phyloP scores from a whole-genome alignment of 176 grass and related monocot species.

The Oropetium thomaeum region DNA sequence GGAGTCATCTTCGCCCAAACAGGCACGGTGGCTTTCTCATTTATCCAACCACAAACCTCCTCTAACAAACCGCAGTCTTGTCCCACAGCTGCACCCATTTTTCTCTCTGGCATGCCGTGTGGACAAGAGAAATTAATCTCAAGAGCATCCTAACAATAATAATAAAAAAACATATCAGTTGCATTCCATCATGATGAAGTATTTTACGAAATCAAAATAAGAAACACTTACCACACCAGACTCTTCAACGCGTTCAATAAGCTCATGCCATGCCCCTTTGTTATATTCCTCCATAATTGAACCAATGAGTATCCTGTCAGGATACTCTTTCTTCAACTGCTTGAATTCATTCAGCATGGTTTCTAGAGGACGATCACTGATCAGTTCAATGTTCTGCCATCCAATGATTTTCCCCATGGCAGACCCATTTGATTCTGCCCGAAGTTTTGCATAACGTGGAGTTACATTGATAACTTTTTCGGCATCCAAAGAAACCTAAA shows the following conservation, averaged over 20 bases:
- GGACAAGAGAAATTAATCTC: slow-evolving; percentile 99
- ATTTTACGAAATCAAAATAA: slow-evolving; percentile 10
- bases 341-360: slow-evolving; percentile 94
- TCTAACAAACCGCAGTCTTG: slow-evolving; percentile 88
- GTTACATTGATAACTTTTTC: slow-evolving; percentile 96
- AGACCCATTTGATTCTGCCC: slow-evolving; percentile 77
- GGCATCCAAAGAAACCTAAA: slow-evolving; percentile 89
- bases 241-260: slow-evolving; percentile 91
- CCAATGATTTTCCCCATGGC: slow-evolving; percentile 82
- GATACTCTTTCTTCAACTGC: slow-evolving; percentile 87
- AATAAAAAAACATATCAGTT: slow-evolving; percentile 10
- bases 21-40: slow-evolving; percentile 96
- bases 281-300: slow-evolving; percentile 99
- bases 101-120: slow-evolving; percentile 98
- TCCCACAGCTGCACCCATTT: slow-evolving; percentile 97
- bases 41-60: slow-evolving; percentile 91
- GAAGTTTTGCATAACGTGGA: slow-evolving; percentile 81
- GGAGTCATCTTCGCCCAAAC: slow-evolving; percentile 99
- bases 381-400: slow-evolving; percentile 98
- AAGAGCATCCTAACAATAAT: slow-evolving; percentile 64
- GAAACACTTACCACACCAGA: slow-evolving; percentile 53
- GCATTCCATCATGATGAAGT: slow-evolving; percentile 5
- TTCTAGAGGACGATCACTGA: slow-evolving; percentile 89
- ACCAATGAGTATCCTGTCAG: slow-evolving; percentile 90
- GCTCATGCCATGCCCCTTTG: slow-evolving; percentile 94